A percentile compares a stretch with the other conserved stretches of the same genome.
Evolutionary conservation across 179 eudicot species (phyloP).

Genomic region (Heliamphora pulchella): DNA sequence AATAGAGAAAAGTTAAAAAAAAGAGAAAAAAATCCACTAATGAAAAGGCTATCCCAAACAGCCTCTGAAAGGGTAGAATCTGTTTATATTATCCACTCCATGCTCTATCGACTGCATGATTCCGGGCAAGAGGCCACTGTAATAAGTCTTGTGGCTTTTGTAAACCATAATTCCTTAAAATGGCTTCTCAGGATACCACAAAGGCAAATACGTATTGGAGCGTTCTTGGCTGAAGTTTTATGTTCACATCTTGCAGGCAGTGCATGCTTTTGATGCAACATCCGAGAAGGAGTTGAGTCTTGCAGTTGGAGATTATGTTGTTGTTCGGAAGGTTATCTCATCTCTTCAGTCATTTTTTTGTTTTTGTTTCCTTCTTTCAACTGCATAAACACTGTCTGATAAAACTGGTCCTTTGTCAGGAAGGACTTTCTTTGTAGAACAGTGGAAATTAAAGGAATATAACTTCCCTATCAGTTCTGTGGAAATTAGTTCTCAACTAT

Average conservation of each 20-base stretch:
- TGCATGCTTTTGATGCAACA: conserved; percentile 58
- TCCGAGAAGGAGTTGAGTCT: conserved; percentile 84
- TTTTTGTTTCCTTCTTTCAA: conserved; percentile 1
- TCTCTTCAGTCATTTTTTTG: background rate
- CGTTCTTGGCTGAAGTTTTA: conserved; percentile 6
- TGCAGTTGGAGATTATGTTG: conserved; percentile 82
- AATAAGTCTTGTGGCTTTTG: no score
- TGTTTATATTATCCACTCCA: no score
- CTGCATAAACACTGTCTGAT: background rate
- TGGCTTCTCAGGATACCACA: background rate
- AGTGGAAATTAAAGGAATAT: background rate
- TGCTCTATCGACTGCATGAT: no score
- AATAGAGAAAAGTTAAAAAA: no score
- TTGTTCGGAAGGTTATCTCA: conserved; percentile 70
- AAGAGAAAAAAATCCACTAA: no score
- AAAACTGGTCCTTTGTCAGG: background rate
- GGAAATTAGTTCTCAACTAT: background rate
- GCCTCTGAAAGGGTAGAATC: no score
- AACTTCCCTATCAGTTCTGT: background rate
- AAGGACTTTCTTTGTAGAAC: background rate
- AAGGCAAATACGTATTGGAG: background rate
- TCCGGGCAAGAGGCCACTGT: no score
- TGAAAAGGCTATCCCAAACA: no score
- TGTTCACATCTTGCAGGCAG: conserved; percentile 44
- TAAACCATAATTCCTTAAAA: background rate